phyloP scores from a whole-genome alignment of 2,329 filamentous ascomycete species.

The Dactylellina leptospora region DNA sequence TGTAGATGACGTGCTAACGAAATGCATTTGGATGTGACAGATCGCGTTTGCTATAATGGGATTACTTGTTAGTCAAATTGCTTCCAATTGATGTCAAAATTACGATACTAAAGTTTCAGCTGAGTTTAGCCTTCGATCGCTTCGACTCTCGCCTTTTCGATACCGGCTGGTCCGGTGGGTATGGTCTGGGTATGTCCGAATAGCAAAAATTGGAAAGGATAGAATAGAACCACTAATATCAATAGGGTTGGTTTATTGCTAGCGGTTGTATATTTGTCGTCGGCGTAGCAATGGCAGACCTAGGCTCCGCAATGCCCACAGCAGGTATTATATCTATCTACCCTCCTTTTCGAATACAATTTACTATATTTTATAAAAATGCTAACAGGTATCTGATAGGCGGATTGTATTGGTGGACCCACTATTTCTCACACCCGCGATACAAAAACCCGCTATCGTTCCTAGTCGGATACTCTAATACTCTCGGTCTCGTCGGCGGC shows the following conservation, averaged over 20 bases:
- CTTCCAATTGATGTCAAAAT: neutral
- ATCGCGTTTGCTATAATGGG: constrained; percentile 71
- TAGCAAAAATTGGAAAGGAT: neutral
- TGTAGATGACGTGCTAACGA: neutral
- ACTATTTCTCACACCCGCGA: constrained; percentile 68
- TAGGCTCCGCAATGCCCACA: constrained; percentile 56
- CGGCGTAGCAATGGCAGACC: constrained; percentile 67
- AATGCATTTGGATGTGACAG: constrained; percentile 7
- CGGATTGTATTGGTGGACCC: constrained; percentile 70
- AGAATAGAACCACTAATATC: too few relatives aligned
- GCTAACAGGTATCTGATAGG: constrained; percentile 60
- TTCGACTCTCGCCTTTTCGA: constrained; percentile 68
- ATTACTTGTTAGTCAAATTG: constrained; percentile 62
- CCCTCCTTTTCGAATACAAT: too few relatives aligned
- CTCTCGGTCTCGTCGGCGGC: constrained; percentile 65
- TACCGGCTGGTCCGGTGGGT: constrained; percentile 69
- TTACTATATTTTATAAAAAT: neutral
- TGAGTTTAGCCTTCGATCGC: constrained; percentile 65
- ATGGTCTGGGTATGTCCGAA: constrained; percentile 67
- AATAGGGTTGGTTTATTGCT: constrained; percentile 68
- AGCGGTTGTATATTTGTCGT: constrained; percentile 69
- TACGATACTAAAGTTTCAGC: neutral
- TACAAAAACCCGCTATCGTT: constrained; percentile 66
- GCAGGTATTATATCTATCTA: constrained; percentile 55
- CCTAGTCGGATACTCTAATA: constrained; percentile 51